Conservation (phyloP, 163 green algal genomes). For the Prototheca wickerhamii region DNA sequence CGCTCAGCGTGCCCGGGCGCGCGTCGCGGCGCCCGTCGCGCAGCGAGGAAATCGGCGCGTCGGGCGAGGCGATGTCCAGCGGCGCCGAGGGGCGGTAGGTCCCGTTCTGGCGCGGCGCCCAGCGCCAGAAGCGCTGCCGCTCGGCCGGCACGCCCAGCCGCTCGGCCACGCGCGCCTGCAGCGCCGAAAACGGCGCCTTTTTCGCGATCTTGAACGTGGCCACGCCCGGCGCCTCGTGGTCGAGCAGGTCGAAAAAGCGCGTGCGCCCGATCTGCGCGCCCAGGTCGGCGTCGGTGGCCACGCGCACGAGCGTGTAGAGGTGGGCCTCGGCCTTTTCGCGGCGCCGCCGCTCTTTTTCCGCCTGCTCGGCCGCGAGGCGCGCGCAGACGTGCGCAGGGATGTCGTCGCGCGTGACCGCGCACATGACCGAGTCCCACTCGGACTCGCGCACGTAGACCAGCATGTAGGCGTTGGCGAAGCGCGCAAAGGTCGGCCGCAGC, state of each 20-base stretch:
- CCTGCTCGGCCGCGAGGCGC: conserved; percentile 66
- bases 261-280: conserved; percentile 50
- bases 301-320: conserved; percentile 65
- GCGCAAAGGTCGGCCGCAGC: not conserved
- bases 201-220: conserved; percentile 54
- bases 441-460: conserved; percentile 88
- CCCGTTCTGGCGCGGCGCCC: conserved; percentile 64
- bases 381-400: conserved; percentile 73
- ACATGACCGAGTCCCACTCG: conserved; percentile 85
- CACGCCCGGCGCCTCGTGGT: conserved; percentile 68
- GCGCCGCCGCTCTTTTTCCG: conserved; percentile 77
- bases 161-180: conserved; percentile 48
- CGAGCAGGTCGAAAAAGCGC: conserved; percentile 80
- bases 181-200: conserved; percentile 48
- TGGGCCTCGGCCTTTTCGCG: conserved; percentile 89
- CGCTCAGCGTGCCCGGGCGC: conserved; percentile 10
- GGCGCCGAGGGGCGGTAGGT: conserved; percentile 52
- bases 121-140: conserved; percentile 84
- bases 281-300: conserved; percentile 61
- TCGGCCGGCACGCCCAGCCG: conserved; percentile 58
- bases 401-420: conserved; percentile 62
- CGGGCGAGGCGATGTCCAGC: conserved; percentile 38
- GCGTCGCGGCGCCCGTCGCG: not conserved
- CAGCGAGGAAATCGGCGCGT: conserved; percentile 3
- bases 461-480: conserved; percentile 92